Conservation (phyloP, 352 stramenopile genomes). For the Pythium phragmitis region DNA sequence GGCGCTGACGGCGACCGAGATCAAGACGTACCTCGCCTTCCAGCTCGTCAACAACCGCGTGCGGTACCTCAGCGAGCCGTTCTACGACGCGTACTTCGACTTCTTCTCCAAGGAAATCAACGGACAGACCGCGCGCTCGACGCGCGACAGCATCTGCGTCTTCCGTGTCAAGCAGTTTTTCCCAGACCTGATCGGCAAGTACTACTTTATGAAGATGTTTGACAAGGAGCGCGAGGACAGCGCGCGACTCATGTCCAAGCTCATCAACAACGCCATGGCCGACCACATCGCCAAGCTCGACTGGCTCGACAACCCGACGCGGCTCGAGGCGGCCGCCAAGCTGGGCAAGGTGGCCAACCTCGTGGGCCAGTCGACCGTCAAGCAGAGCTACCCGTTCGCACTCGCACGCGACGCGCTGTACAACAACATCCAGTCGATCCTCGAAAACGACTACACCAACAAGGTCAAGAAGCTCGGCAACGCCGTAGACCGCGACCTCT, state of each 20-base stretch:
- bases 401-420: constrained; percentile 45
- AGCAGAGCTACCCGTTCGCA: constrained; percentile 38
- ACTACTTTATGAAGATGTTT: constrained; percentile 89
- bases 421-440: constrained; percentile 52
- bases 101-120: constrained; percentile 84
- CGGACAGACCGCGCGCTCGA: constrained; percentile 57
- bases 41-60: constrained; percentile 44
- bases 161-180: constrained; percentile 34
- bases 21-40: constrained; percentile 64
- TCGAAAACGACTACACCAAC: constrained; percentile 33
- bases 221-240: constrained; percentile 68
- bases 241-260: constrained; percentile 80
- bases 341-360: constrained; percentile 52
- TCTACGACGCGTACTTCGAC: constrained; percentile 85
- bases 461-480: constrained; percentile 35
- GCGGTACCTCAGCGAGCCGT: constrained; percentile 48
- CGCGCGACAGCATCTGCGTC: constrained; percentile 46
- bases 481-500: constrained; percentile 54
- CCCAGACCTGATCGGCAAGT: constrained; percentile 66
- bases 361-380: constrained; percentile 49
- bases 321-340: constrained; percentile 80
- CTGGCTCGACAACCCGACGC: constrained; percentile 90
- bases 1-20: constrained; percentile 34
- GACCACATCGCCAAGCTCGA: constrained; percentile 84
- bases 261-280: constrained; percentile 79